Conservation (phyloP, 768 basidiomycete species). For the Lactarius hatsudake region DNA sequence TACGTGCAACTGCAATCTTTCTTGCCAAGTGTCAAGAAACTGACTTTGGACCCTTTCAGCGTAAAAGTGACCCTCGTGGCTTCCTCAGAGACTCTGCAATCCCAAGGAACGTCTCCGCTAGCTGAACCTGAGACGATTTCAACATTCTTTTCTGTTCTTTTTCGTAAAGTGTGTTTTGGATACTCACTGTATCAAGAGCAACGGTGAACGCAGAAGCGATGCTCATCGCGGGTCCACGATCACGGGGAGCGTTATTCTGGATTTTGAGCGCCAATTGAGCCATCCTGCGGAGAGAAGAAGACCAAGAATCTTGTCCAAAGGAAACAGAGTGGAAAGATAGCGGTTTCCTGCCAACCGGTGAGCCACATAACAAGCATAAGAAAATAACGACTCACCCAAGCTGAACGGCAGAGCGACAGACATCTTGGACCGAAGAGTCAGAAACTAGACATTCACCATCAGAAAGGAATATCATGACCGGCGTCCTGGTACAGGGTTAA, state of each 20-base stretch:
- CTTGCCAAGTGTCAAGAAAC: background rate
- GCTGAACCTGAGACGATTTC: slow-evolving; percentile 40
- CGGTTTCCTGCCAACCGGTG: slow-evolving; percentile 41
- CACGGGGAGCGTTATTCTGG: slow-evolving; percentile 42
- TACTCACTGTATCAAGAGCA: slow-evolving; percentile 33
- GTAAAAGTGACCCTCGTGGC: slow-evolving; percentile 48
- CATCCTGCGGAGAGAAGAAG: slow-evolving; percentile 46
- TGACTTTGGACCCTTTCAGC: slow-evolving; percentile 5
- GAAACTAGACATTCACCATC: slow-evolving; percentile 46
- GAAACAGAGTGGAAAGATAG: slow-evolving; percentile 57
- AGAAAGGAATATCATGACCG: slow-evolving; percentile 56
- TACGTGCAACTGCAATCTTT: background rate
- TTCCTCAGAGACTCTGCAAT: slow-evolving; percentile 56
- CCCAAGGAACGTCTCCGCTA: slow-evolving; percentile 52
- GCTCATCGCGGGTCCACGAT: slow-evolving; percentile 29
- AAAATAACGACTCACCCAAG: slow-evolving; percentile 39
- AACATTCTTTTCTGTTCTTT: background rate
- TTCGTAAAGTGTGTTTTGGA: background rate
- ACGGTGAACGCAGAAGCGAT: slow-evolving; percentile 40
- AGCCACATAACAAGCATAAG: background rate
- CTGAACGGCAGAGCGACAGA: slow-evolving; percentile 42
- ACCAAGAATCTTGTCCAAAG: slow-evolving; percentile 42
- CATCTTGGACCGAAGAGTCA: slow-evolving; percentile 39
- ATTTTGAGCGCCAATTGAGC: slow-evolving; percentile 47
- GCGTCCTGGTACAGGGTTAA: too few relatives aligned